Evolutionary conservation across 345 rosid genomes (phyloP).

Genomic region (Rhizophora apiculata): DNA sequence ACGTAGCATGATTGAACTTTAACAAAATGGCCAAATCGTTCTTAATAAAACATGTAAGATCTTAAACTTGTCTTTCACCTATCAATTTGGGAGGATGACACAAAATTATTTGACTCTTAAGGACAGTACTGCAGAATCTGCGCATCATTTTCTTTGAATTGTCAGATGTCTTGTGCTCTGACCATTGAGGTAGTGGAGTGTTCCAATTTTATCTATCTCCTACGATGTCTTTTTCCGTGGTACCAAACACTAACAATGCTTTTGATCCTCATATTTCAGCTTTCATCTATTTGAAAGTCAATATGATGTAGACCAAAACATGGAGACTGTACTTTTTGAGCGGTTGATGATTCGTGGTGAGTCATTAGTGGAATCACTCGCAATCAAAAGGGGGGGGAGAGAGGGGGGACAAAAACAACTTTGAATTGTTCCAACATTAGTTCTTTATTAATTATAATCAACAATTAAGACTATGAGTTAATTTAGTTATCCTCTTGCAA

Average conservation of each 20-base stretch:
- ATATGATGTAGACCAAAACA: slow-evolving; percentile 37
- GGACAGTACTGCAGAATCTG: slow-evolving; percentile 7
- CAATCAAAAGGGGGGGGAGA: slow-evolving; percentile 16
- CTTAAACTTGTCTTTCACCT: too few relatives aligned
- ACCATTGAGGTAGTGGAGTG: slow-evolving; percentile 4
- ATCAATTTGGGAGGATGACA: too few relatives aligned
- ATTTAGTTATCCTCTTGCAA: slow-evolving; percentile 22
- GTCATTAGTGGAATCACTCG: slow-evolving; percentile 42
- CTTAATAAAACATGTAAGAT: too few relatives aligned
- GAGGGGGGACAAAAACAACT: slow-evolving; percentile 1
- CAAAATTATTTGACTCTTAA: background rate
- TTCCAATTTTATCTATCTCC: slow-evolving; percentile 2
- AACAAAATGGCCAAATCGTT: too few relatives aligned
- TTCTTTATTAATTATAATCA: slow-evolving; percentile 13
- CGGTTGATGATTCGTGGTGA: slow-evolving; percentile 29
- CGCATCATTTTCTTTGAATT: background rate
- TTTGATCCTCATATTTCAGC: slow-evolving; percentile 41
- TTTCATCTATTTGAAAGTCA: slow-evolving; percentile 40
- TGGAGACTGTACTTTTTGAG: slow-evolving; percentile 43
- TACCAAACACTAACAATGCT: slow-evolving; percentile 17
- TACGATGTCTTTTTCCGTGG: slow-evolving; percentile 17
- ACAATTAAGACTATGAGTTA: slow-evolving; percentile 9
- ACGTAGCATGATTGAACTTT: too few relatives aligned
- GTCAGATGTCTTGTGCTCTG: background rate
- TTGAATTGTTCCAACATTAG: slow-evolving; percentile 21